Conservation (phyloP, 78 protist genomes). For the Dictyostelium citrinum region DNA sequence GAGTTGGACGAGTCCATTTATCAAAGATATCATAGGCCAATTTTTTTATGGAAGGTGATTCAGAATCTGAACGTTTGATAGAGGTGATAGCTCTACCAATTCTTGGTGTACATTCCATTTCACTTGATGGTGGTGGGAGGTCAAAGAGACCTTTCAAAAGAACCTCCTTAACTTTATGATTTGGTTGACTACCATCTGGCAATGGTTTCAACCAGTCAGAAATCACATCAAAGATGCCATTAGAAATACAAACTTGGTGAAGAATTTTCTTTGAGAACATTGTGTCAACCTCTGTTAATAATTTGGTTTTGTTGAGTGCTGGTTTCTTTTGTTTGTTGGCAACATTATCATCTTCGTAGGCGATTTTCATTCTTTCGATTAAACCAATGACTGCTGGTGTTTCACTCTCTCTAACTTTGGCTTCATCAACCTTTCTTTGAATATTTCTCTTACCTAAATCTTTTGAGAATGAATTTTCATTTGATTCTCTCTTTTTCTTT, state of each 20-base stretch:
- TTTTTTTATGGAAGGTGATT: slow-evolving; percentile 15
- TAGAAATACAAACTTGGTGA: background rate
- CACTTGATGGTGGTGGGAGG: background rate
- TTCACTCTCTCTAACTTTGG: background rate
- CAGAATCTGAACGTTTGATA: background rate
- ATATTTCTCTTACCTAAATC: background rate
- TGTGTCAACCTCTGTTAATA: slow-evolving; percentile 8
- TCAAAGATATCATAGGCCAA: slow-evolving; percentile 36
- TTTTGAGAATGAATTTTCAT: slow-evolving; percentile 2
- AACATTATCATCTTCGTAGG: background rate
- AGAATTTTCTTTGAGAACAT: background rate
- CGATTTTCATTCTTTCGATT: slow-evolving; percentile 2
- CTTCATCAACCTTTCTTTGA: background rate
- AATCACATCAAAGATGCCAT: background rate
- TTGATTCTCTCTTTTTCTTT: background rate
- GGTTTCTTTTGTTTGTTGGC: slow-evolving; percentile 26
- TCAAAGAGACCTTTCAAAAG: background rate
- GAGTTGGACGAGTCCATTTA: slow-evolving; percentile 20
- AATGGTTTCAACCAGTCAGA: slow-evolving; percentile 45
- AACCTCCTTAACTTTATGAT: slow-evolving; percentile 12
- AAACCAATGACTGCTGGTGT: background rate
- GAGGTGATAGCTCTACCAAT: background rate
- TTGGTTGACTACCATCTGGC: slow-evolving; percentile 69
- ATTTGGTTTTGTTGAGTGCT: slow-evolving; percentile 28
- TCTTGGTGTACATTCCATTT: background rate